These are phyloP conservation scores for Lentinula guzmanii DNA, from an alignment of 768 basidiomycete species.

Conservation along the genomic window DNA sequence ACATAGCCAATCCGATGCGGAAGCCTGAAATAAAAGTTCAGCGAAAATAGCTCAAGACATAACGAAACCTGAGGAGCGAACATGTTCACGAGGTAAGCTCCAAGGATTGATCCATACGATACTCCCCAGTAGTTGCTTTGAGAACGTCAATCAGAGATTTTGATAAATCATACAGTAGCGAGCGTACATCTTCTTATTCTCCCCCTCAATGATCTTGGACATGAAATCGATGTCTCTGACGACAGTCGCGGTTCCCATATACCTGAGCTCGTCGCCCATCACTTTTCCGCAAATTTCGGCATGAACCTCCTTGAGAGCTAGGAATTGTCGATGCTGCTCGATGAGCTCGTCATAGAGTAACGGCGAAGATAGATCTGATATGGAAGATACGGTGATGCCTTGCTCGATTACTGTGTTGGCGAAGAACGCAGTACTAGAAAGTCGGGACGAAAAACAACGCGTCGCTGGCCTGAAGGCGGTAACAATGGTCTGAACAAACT, in stretches of 20 bases:
- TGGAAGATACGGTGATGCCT: slow-evolving; percentile 14
- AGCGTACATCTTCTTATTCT: slow-evolving; percentile 16
- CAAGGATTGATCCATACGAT: slow-evolving; percentile 19
- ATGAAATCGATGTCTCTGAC: slow-evolving; percentile 19
- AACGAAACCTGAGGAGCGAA: not conserved
- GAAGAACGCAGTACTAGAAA: slow-evolving; percentile 10
- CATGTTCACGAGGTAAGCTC: slow-evolving; percentile 21
- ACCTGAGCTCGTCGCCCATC: slow-evolving; percentile 17
- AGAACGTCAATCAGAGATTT: not conserved
- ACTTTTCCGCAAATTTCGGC: slow-evolving; percentile 12
- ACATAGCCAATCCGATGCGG: slow-evolving; percentile 15
- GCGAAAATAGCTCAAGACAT: not conserved
- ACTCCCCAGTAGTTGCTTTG: slow-evolving; percentile 17
- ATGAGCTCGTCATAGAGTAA: slow-evolving; percentile 11
- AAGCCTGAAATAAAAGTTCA: slow-evolving; percentile 7
- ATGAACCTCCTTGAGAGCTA: slow-evolving; percentile 15
- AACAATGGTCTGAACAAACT: not conserved
- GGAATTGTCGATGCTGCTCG: slow-evolving; percentile 13
- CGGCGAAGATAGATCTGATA: slow-evolving; percentile 9
- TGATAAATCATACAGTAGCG: not conserved
- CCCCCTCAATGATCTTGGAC: slow-evolving; percentile 14
- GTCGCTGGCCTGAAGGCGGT: slow-evolving; percentile 11
- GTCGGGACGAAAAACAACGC: slow-evolving; percentile 10
- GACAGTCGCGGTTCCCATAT: slow-evolving; percentile 19
- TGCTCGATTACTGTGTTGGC: slow-evolving; percentile 18